A percentile compares a stretch with the other conserved stretches of the same genome.
These are phyloP conservation scores for Jacaranda mimosifolia DNA, from an alignment of 257 asterid species.

Conservation along the genomic window DNA sequence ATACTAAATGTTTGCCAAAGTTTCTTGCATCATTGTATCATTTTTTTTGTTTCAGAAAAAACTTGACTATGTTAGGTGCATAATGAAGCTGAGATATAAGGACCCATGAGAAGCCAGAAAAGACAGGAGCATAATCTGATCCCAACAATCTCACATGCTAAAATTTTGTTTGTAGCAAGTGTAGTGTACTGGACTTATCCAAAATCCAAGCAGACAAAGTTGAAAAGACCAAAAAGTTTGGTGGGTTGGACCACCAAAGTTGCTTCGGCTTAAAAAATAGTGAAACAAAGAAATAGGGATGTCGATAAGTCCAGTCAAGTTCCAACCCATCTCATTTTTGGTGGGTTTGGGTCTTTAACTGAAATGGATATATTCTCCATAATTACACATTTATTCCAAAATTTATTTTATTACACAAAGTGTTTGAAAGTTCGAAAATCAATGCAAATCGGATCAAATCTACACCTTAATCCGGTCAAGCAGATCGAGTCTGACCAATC, in stretches of 20 bases:
- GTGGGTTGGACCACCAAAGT: constrained; percentile 37
- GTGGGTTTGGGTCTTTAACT: neutral
- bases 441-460: too few species aligned
- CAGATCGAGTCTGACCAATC: too few species aligned
- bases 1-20: neutral
- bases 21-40: constrained; percentile 1
- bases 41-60: neutral
- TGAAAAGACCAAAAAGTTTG: constrained; percentile 22
- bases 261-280: constrained; percentile 22
- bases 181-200: constrained; percentile 5
- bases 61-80: neutral
- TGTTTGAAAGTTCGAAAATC: too few species aligned
- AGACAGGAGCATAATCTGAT: neutral
- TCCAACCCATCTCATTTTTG: constrained; percentile 1
- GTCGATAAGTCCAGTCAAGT: too few species aligned
- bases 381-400: too few species aligned
- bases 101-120: neutral
- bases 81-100: neutral
- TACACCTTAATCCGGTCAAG: too few species aligned
- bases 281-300: constrained; percentile 10
- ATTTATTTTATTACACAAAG: too few species aligned
- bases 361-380: too few species aligned
- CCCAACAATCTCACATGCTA: constrained; percentile 7
- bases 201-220: neutral
- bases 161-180: neutral